Base-by-base conservation (phyloP, 495 filamentous ascomycete species). In the Penicillium subrubescens region DNA sequence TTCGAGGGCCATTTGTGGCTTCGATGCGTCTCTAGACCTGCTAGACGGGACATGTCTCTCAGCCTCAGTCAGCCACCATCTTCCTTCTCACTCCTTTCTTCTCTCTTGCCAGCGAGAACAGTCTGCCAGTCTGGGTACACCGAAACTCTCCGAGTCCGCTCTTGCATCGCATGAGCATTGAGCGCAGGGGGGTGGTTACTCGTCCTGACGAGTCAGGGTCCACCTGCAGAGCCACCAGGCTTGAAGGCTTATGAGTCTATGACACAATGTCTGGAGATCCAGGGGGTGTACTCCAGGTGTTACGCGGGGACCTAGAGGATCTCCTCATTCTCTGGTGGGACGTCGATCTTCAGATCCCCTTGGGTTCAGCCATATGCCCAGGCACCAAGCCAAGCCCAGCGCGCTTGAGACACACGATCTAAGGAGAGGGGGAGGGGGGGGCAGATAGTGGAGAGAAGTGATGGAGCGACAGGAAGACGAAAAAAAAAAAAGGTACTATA, bases 311-410 rank as follows among this genome's bases (percentile, higher is more conserved):
- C 21, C 29, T 21, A 11, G 63, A 58, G 46, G 44, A 56, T 63
- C 46, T 23, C 5, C 27, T 21, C 21, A 12, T 17, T 17, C 11
- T 33, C 8, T 29, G 11, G 59, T 31, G 59, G 11, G 31, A 27
- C 46, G 63, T 57, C 31, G 59, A 68, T 71, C 65, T 43, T 60
- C 60, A 56, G 68, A 66, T 70, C 68, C 55, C 61, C 57, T 48
- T 51, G 53, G 44, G 17, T 39, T 60, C 25, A 27, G 25, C 50
- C 58, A 59, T 60, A 63, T 48, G 57, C 31, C 12, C 33, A 35
- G 31, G 14, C 17, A 8, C 25, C 39, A 46, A 17, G 23, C 27
- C 27, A 27, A 34, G 23, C 1, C 34, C 27, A 34, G n/a, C 51
- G 27, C 51, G 51, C 51, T 23, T 54, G 51, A 33, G 51, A 54